These are phyloP conservation scores for Urostyla sp. DNA, from an alignment of 73 alveolate species.

Conservation along the genomic window DNA sequence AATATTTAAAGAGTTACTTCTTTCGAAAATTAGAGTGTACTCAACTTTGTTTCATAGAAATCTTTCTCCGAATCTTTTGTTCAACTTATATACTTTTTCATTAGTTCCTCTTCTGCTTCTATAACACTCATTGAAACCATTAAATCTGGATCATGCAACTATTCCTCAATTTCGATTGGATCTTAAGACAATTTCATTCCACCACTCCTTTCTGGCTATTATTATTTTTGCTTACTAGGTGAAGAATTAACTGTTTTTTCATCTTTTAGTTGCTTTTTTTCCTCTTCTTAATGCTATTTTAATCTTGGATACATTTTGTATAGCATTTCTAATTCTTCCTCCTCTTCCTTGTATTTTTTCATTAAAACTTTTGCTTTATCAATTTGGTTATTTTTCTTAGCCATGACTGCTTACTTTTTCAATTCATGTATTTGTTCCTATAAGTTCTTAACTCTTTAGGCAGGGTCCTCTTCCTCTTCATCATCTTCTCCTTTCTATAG, in stretches of 20 bases:
- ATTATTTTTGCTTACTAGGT: background rate
- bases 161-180: conserved; percentile 36
- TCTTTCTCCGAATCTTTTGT: conserved; percentile 13
- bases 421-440: background rate
- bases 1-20: background rate
- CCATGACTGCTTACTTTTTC: background rate
- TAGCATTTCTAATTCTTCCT: conserved; percentile 5
- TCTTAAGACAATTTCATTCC: background rate
- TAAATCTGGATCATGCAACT: conserved; percentile 25
- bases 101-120: conserved; percentile 15
- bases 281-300: background rate
- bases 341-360: background rate
- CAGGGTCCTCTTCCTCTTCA: background rate
- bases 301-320: background rate
- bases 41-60: conserved; percentile 23
- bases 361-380: conserved; percentile 16
- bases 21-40: conserved; percentile 14
- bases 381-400: background rate
- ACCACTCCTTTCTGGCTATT: background rate
- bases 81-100: background rate
- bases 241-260: too few relatives aligned
- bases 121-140: conserved; percentile 42
- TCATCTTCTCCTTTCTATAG: conserved; percentile 16
- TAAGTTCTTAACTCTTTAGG: background rate
- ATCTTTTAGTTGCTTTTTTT: background rate